Percentiles rank a stretch among this genome's conserved stretches.
Conservation (phyloP, 2,329 filamentous ascomycete species). For the Aspergillus bombycis region DNA sequence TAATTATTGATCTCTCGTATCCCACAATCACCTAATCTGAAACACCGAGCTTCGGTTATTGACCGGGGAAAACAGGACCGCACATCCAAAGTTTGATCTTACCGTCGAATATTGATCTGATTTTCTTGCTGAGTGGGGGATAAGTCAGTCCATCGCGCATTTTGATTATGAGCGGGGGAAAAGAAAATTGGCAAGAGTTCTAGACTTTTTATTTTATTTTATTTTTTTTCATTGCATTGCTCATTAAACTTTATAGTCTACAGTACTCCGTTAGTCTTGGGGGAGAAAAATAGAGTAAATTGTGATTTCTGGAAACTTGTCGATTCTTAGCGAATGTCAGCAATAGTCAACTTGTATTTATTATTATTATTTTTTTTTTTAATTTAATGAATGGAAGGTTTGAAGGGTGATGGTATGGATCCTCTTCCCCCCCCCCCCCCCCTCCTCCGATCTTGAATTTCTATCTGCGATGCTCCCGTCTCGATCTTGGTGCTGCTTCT, state of each 20-base stretch:
- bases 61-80: not conserved
- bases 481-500: not conserved
- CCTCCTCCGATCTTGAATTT: not conserved
- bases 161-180: not conserved
- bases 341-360: not conserved
- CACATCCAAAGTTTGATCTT: not conserved
- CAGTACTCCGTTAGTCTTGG: not conserved
- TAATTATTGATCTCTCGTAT: not conserved
- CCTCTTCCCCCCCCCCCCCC: not conserved
- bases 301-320: not conserved
- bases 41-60: conserved; percentile 5
- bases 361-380: not conserved
- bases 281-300: not conserved
- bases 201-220: not conserved
- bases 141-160: not conserved
- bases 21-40: not conserved
- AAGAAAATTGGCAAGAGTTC: not conserved
- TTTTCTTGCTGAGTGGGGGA: not conserved
- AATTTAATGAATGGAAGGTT: not conserved
- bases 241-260: not conserved
- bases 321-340: not conserved
- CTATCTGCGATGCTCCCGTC: not conserved
- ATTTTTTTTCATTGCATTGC: not conserved
- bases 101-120: not conserved
- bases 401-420: not conserved